These are phyloP conservation scores for Sphagnum contortum DNA, from an alignment of 225 moss, liverwort and hornwort genomes.

Conservation along the genomic window DNA sequence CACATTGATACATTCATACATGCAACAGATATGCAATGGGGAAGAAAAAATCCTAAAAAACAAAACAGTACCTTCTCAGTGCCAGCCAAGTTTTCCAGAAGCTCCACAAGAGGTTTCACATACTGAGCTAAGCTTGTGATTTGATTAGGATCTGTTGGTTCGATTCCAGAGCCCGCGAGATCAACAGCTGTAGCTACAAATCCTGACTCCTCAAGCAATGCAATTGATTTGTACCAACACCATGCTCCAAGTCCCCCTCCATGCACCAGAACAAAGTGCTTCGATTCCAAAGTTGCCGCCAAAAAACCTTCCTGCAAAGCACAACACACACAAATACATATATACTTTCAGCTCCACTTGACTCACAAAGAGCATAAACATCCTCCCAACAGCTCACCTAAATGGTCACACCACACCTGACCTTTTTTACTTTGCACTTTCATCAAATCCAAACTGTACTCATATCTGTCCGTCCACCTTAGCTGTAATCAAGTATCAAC, in stretches of 20 bases:
- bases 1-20: no score
- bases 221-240: conserved; percentile 99
- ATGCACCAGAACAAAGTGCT: conserved; percentile 94
- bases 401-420: no score
- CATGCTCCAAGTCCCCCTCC: conserved; percentile 97
- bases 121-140: conserved; percentile 66
- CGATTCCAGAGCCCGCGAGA: conserved; percentile 85
- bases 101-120: conserved; percentile 64
- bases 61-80: conserved; percentile 48
- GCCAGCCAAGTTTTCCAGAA: conserved; percentile 46
- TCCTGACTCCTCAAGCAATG: conserved; percentile 81
- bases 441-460: no score
- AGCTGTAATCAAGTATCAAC: neutral
- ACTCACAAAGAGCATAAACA: neutral
- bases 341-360: neutral
- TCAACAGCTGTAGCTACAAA: conserved; percentile 82
- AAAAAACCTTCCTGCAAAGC: conserved; percentile 46
- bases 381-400: neutral
- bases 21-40: no score
- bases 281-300: conserved; percentile 53
- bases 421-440: no score
- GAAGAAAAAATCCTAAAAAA: no score
- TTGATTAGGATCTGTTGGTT: conserved; percentile 74
- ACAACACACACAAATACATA: conserved; percentile 3
- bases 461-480: neutral